phyloP scores from a whole-genome alignment of 345 rosid genomes.

The Hibiscus tridactylites region DNA sequence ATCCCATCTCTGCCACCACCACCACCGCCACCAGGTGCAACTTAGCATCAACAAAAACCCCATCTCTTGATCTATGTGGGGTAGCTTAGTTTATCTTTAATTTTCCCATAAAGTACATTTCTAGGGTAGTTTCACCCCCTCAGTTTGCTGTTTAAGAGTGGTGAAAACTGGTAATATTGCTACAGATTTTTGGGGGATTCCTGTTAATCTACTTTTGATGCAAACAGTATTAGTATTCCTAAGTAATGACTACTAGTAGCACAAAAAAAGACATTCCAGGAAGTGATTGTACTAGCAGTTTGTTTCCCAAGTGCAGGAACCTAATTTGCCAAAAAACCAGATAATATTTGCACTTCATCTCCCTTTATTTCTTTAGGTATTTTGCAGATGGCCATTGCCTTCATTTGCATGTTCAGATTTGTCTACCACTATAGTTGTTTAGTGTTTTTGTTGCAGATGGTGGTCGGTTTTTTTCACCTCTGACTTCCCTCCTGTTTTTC shows the following conservation, averaged over 20 bases:
- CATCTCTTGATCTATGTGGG: neutral
- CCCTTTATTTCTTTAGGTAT: neutral
- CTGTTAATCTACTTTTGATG: slow-evolving; percentile 26
- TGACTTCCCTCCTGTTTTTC: neutral
- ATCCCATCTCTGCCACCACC: slow-evolving; percentile 26
- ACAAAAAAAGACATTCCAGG: slow-evolving; percentile 13
- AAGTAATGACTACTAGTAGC: slow-evolving; percentile 15
- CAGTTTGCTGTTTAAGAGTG: neutral
- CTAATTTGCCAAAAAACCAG: slow-evolving; percentile 18
- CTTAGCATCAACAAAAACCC: slow-evolving; percentile 12
- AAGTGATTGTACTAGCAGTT: slow-evolving; percentile 27
- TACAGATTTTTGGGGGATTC: slow-evolving; percentile 22
- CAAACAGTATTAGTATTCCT: slow-evolving; percentile 24
- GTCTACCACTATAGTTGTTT: slow-evolving; percentile 12
- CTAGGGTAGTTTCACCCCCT: neutral
- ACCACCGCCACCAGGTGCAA: slow-evolving; percentile 25
- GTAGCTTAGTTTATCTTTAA: neutral
- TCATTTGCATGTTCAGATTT: slow-evolving; percentile 8
- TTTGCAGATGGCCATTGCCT: too few relatives aligned
- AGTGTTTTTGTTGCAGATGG: slow-evolving; percentile 15
- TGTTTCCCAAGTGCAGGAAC: slow-evolving; percentile 15
- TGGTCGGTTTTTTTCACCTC: slow-evolving; percentile 12
- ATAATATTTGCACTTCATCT: slow-evolving; percentile 16
- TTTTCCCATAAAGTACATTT: neutral
- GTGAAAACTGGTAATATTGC: neutral